Conservation (phyloP, 306 rosid genomes). For the Heteromeles arbutifolia region DNA sequence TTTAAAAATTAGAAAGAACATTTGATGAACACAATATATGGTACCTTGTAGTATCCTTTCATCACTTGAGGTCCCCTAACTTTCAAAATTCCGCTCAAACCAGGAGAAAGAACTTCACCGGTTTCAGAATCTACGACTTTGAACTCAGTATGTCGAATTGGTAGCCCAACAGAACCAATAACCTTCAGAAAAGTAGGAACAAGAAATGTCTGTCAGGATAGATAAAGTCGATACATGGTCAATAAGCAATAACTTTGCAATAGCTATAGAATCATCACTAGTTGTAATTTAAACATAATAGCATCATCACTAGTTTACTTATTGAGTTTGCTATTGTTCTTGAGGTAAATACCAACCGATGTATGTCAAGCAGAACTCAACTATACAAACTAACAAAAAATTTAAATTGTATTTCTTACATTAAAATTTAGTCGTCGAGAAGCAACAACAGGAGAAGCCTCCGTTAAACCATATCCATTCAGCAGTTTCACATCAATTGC, state of each 20-base stretch:
- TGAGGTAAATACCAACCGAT: background rate
- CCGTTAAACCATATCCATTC: constrained; percentile 95
- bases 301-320: background rate
- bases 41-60: constrained; percentile 94
- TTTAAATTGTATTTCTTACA: constrained; percentile 41
- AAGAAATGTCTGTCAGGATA: constrained; percentile 10
- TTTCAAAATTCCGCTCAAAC: constrained; percentile 72
- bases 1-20: background rate
- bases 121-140: constrained; percentile 68
- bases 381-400: background rate
- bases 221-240: background rate
- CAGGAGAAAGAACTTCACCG: constrained; percentile 58
- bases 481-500: constrained; percentile 75
- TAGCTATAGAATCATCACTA: background rate
- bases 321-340: background rate
- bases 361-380: background rate
- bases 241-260: background rate
- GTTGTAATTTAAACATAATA: background rate
- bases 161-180: constrained; percentile 85
- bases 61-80: constrained; percentile 79
- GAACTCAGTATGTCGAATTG: constrained; percentile 65
- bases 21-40: constrained; percentile 1
- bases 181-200: constrained; percentile 48
- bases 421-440: constrained; percentile 65
- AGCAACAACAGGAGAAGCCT: constrained; percentile 78